Percentiles rank a stretch among this genome's conserved stretches.
Conservation (phyloP, 371 early-diverging fungal genomes). For the Nosema muscidifuracis region DNA sequence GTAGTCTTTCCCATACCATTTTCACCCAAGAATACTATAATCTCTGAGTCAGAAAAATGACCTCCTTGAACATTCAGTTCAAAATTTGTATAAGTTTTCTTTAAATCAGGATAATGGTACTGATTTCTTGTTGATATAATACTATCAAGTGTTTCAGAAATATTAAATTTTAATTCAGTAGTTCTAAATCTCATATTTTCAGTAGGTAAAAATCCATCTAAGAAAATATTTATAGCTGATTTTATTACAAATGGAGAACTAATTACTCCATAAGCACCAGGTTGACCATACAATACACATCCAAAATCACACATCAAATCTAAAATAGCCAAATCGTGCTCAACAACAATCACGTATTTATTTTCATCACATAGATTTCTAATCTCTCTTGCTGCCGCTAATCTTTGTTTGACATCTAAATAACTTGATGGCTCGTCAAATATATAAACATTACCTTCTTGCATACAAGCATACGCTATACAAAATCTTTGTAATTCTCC, state of each 20-base stretch:
- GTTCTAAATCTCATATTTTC: constrained; percentile 99
- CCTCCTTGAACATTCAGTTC: constrained; percentile 73
- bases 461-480: constrained; percentile 78
- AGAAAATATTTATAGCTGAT: constrained; percentile 97
- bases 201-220: constrained; percentile 93
- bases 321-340: constrained; percentile 97
- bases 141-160: constrained; percentile 75
- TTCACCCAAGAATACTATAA: constrained; percentile 96
- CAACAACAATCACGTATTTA: constrained; percentile 89
- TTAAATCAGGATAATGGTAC: constrained; percentile 28
- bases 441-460: constrained; percentile 89
- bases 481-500: constrained; percentile 98
- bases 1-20: constrained; percentile 99
- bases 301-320: constrained; percentile 97
- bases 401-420: constrained; percentile 96
- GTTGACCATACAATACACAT: constrained; percentile 93
- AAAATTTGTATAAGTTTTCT: constrained; percentile 68
- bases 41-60: constrained; percentile 88
- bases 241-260: constrained; percentile 92
- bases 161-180: constrained; percentile 83
- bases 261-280: constrained; percentile 95
- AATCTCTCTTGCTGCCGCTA: constrained; percentile 88
- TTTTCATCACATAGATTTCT: constrained; percentile 71
- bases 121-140: constrained; percentile 63
- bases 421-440: constrained; percentile 98